These are phyloP conservation scores for Incumbomyces lentus DNA, from an alignment of 2,329 filamentous ascomycete genomes.

Conservation along the genomic window DNA sequence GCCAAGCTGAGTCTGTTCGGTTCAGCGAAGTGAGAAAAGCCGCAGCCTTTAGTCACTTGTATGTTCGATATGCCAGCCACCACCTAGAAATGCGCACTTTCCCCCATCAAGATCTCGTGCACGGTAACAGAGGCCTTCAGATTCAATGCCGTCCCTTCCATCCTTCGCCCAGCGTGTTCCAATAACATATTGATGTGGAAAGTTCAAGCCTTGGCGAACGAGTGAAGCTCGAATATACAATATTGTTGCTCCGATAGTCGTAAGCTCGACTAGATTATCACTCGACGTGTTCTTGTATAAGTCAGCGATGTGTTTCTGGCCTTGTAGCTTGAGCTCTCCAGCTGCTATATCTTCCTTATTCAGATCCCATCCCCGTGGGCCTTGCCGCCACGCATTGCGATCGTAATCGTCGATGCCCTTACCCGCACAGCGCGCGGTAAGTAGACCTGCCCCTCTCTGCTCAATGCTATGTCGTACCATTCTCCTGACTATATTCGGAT, in stretches of 20 bases:
- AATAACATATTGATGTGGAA: constrained; percentile 5
- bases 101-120: constrained; percentile 5
- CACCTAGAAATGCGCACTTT: constrained; percentile 4
- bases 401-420: constrained; percentile 2
- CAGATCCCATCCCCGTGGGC: constrained; percentile 23
- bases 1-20: no score
- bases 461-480: constrained; percentile 1
- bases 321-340: constrained; percentile 53
- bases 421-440: constrained; percentile 7
- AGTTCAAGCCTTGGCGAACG: constrained; percentile 7
- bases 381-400: constrained; percentile 7
- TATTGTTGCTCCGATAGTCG: constrained; percentile 6
- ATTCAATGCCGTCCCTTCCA: constrained; percentile 10
- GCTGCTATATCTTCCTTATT: constrained; percentile 58
- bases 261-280: constrained; percentile 4
- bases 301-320: constrained; percentile 4
- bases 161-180: constrained; percentile 8
- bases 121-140: constrained; percentile 9
- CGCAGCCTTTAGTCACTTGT: constrained; percentile 2
- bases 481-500: constrained; percentile 1
- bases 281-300: constrained; percentile 1
- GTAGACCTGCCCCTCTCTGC: constrained; percentile 1
- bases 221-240: constrained; percentile 8
- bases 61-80: constrained; percentile 6
- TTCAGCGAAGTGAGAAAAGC: no score